Conservation (phyloP, 208 protist species). For the Leishmania lainsoni region DNA sequence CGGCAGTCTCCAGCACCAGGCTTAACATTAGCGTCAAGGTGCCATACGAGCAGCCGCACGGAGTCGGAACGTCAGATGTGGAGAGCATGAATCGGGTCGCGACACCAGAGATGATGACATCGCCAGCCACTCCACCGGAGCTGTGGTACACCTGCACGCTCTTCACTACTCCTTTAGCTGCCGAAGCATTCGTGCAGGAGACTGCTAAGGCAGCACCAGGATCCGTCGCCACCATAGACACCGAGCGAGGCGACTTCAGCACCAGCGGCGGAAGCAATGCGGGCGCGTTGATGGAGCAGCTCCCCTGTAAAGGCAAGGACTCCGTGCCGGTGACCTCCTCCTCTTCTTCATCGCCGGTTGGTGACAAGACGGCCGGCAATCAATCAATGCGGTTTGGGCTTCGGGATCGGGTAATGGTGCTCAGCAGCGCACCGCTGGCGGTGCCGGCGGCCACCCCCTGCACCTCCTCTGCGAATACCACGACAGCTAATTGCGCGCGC, state of each 20-base stretch:
- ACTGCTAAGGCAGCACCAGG: neutral
- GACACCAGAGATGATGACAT: neutral
- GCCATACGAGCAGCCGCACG: neutral
- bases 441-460: neutral
- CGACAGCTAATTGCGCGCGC: neutral
- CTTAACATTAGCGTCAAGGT: neutral
- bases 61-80: neutral
- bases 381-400: constrained; percentile 16
- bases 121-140: neutral
- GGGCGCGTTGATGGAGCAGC: neutral
- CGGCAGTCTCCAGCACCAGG: neutral
- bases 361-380: neutral
- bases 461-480: neutral
- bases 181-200: constrained; percentile 6
- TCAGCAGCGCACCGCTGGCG: constrained; percentile 9
- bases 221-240: neutral
- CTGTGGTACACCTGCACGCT: constrained; percentile 33
- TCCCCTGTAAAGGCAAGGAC: neutral
- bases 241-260: neutral
- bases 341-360: neutral
- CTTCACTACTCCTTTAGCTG: constrained; percentile 14
- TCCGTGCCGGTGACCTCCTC: neutral
- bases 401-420: constrained; percentile 20
- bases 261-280: neutral
- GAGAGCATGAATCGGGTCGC: neutral